A percentile compares a stretch with the other conserved stretches of the same genome.
Conservation (phyloP, 768 basidiomycete genomes). For the Fistulinella prunicolor region DNA sequence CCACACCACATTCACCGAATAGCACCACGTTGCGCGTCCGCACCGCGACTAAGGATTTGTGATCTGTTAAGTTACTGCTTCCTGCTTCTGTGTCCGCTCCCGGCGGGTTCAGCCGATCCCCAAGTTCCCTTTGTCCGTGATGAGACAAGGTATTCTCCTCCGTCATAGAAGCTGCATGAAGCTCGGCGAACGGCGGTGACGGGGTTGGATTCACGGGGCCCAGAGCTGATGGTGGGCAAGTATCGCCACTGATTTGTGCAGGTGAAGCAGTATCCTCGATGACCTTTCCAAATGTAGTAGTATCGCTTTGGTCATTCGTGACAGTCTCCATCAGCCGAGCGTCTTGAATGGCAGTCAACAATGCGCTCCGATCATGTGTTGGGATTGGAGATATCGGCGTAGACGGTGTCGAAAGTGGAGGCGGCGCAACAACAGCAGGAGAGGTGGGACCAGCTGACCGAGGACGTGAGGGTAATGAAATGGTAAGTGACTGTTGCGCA, state of each 20-base stretch:
- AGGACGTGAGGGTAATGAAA: conserved; percentile 57
- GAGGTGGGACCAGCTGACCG: conserved; percentile 47
- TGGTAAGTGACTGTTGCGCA: conserved; percentile 77
- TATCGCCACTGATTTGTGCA: conserved; percentile 55
- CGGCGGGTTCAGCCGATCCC: conserved; percentile 89
- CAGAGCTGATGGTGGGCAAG: conserved; percentile 34
- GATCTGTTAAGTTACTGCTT: no score
- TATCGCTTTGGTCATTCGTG: conserved; percentile 81
- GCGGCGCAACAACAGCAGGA: conserved; percentile 35
- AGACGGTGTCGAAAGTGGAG: conserved; percentile 36
- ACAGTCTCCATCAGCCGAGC: conserved; percentile 65
- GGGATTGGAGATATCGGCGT: conserved; percentile 23
- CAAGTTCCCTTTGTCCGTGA: conserved; percentile 64
- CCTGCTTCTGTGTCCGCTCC: conserved; percentile 56
- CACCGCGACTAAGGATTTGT: no score
- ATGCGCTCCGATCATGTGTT: conserved; percentile 55
- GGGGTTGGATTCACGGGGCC: conserved; percentile 3
- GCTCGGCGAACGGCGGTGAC: conserved; percentile 21
- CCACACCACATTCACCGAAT: conserved; percentile 33
- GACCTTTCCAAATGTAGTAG: conserved; percentile 70
- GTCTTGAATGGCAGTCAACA: conserved; percentile 77
- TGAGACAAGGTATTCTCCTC: conserved; percentile 17
- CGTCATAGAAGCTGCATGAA: conserved; percentile 14
- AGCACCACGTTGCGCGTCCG: conserved; percentile 34
- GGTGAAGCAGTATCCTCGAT: conserved; percentile 74